Evolutionary conservation across 352 stramenopile species (phyloP), one percentile per base, ranked within the genome.

Genomic region (Thraustochytrium striatum): DNA sequence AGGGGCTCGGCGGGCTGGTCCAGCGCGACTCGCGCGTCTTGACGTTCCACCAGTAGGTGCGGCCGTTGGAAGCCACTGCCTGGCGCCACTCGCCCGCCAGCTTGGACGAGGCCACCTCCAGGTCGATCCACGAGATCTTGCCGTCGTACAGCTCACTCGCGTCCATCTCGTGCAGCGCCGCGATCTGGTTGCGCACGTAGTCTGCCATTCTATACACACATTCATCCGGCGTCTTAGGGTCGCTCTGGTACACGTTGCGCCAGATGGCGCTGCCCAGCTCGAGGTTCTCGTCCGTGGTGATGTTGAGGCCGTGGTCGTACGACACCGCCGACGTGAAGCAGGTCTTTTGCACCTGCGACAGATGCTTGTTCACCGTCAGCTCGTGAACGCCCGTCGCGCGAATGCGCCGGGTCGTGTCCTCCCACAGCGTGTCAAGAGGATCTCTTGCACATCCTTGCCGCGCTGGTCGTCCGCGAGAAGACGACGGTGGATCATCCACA

Each of bases 401-500:
- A 78, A 98, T 98, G 28, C 94, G 90, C 79, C 94, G 88, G 21
- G 89, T 85, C 0, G 93, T 97, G 83, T 98, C 93, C 75, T 97
- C 92, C 95, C 94, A 98, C 25, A 98, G 88, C 25, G 93, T 91
- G 81, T 98, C 93, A 85, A 98, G 68, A 98, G 85, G 83, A 96
- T 88, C 13, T 80, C 65, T 9, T 92, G 82, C 2, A 88, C 82
- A 79, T 92, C 88, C 62, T 93, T 88, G 70, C 89, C 84, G 9
- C 82, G 72, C 58, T 83, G 70, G 55, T 90, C 85, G 35, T 59
- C 43, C 8, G 87, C 81, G 50, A 96, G 85, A 55, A 98, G 84
- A 36, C 94, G 92, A 69, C 92, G 93, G 83, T 98, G 95, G 50
- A 98, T 83, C 65, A 98, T 90, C 95, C 95, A 98, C 81, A 98